Conservation (phyloP, 2,329 filamentous ascomycete genomes). For the Phaeosphaeria sp. region DNA sequence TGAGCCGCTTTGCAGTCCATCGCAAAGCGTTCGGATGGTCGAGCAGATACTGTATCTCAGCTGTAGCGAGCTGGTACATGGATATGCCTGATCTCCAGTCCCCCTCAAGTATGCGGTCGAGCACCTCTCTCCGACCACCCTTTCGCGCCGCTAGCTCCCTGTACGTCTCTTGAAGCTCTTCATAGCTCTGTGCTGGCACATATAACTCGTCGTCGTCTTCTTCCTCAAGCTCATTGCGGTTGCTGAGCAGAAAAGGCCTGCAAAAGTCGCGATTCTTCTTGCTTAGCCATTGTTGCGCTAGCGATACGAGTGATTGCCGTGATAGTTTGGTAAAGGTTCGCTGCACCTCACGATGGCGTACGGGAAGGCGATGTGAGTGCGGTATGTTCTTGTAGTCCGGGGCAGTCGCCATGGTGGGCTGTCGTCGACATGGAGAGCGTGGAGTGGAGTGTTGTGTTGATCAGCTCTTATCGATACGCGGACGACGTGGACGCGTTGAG, state of each 20-base stretch:
- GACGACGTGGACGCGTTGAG: constrained; percentile 13
- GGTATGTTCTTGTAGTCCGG: constrained; percentile 75
- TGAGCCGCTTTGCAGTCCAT: constrained; percentile 61
- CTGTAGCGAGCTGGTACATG: constrained; percentile 62
- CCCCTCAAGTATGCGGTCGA: constrained; percentile 63
- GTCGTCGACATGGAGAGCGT: constrained; percentile 38
- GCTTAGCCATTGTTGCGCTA: constrained; percentile 80
- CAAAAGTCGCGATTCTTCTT: constrained; percentile 67
- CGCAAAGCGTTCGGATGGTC: constrained; percentile 59
- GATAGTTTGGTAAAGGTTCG: constrained; percentile 75
- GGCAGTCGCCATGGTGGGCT: constrained; percentile 59
- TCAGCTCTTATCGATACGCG: constrained; percentile 29
- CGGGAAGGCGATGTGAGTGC: constrained; percentile 72
- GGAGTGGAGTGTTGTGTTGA: constrained; percentile 29
- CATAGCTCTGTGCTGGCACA: constrained; percentile 68
- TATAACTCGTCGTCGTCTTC: constrained; percentile 67
- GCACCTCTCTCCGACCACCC: constrained; percentile 60
- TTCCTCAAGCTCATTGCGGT: constrained; percentile 54
- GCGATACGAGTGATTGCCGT: constrained; percentile 71
- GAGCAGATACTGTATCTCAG: constrained; percentile 61
- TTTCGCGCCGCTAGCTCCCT: constrained; percentile 50
- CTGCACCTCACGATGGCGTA: constrained; percentile 67
- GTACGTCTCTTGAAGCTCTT: constrained; percentile 66
- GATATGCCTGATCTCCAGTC: constrained; percentile 64
- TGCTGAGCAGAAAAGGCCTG: constrained; percentile 61